These are phyloP conservation scores for Serendipita sp. DNA, from an alignment of 768 basidiomycete species.

Conservation along the genomic window DNA sequence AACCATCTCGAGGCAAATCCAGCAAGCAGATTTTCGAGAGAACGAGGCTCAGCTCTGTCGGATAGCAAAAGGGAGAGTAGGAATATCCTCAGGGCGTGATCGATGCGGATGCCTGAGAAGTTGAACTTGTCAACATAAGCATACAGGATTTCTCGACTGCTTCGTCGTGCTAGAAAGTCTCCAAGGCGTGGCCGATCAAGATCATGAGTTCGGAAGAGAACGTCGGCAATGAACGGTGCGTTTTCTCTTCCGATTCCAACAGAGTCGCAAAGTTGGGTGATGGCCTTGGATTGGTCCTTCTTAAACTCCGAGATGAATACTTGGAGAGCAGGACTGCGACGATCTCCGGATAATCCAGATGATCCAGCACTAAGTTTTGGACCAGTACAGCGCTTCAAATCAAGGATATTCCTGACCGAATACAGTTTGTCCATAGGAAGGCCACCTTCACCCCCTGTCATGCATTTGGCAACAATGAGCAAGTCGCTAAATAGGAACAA, in stretches of 20 bases:
- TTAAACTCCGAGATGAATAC: constrained; percentile 17
- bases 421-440: constrained; percentile 52
- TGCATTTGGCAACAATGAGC: constrained; percentile 82
- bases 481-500: constrained; percentile 96
- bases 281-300: constrained; percentile 12
- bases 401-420: constrained; percentile 79
- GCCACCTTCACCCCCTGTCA: constrained; percentile 39
- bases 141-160: constrained; percentile 61
- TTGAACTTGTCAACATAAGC: constrained; percentile 81
- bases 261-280: constrained; percentile 21
- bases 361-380: constrained; percentile 24
- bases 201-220: constrained; percentile 67
- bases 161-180: constrained; percentile 60
- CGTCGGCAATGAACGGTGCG: constrained; percentile 61
- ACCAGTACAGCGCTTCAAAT: constrained; percentile 25
- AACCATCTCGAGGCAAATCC: constrained; percentile 83
- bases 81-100: constrained; percentile 81
- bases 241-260: constrained; percentile 13
- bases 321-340: constrained; percentile 22
- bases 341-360: constrained; percentile 23
- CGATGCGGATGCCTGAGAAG: constrained; percentile 67
- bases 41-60: constrained; percentile 23
- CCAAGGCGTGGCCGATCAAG: constrained; percentile 73
- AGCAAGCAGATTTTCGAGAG: constrained; percentile 60
- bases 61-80: constrained; percentile 66